Evolutionary conservation across 495 filamentous ascomycete species (phyloP), one percentile per base, ranked within the genome.

Genomic region (Saxophila tyrrhenica): DNA sequence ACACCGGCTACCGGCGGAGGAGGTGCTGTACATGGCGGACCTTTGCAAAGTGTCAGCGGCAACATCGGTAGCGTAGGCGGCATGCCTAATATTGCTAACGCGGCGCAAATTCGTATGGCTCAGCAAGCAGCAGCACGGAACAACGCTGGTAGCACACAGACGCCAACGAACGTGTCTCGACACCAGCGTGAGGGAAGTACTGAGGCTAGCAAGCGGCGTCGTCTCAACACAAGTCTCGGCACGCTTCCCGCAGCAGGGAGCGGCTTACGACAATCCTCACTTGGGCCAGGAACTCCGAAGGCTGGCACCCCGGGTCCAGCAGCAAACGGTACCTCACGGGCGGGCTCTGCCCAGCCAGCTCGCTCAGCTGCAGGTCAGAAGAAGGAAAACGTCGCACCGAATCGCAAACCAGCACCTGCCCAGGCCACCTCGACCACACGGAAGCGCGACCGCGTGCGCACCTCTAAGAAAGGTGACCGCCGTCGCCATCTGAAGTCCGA

Each of bases 201-300:
- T 17, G 77, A 77, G 17, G 81, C 78, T 43, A 84, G 78, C 68
- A 85, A 92, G 64, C 81, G 81, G 1, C 86, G 85, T 13, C 84
- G 86, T 3, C 69, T 86, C 2, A 87, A 81, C 62, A 70, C 75
- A 22, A 76, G 78, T 16, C 65, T 89, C 8, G 79, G 83, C 20
- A 78, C 74, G 13, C 67, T 89, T 1, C 85, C 87, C 0, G 66
- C 75, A 0, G 77, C 83, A 2, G 83, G 86, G 0, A 89, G 87
- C 45, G 80, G 78, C 25, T 76, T 94, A 2, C 81, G 89, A 0
- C 89, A 94, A 65, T 80, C 85, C 0, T 94, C 88, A 1, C 68
- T 90, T 3, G 87, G 88, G 2, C 89, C 87, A 0, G 85, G 85
- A 8, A 95, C 88, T 2, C 89, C 89, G n/a, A 92, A 92, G 68